These are phyloP conservation scores for Periglandula ipomoeae DNA, from an alignment of 2,329 filamentous ascomycete species.

Conservation along the genomic window DNA sequence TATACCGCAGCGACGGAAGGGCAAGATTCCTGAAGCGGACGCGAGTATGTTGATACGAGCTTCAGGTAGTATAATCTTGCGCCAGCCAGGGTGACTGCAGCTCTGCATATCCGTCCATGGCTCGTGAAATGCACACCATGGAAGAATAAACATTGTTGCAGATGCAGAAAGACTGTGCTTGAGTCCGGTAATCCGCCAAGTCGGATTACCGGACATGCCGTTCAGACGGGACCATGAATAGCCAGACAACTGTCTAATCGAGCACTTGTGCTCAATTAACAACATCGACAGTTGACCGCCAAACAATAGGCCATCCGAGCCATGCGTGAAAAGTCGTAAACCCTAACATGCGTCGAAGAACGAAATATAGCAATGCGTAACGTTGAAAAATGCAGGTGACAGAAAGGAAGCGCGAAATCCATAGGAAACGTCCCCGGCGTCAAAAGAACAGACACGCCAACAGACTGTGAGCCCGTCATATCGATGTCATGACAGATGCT, in stretches of 20 bases:
- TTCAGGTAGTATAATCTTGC: constrained; percentile 4
- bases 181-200: constrained; percentile 10
- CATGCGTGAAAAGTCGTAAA: constrained; percentile 26
- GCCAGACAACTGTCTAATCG: constrained; percentile 9
- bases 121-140: not conserved
- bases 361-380: constrained; percentile 31
- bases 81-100: not conserved
- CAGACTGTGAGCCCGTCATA: constrained; percentile 1
- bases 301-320: constrained; percentile 26
- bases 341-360: constrained; percentile 30
- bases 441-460: constrained; percentile 1
- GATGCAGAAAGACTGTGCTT: not conserved
- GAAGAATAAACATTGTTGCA: not conserved
- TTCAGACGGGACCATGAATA: constrained; percentile 22
- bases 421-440: not conserved
- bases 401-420: constrained; percentile 10
- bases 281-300: constrained; percentile 10
- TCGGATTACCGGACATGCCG: constrained; percentile 30
- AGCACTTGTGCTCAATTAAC: no score
- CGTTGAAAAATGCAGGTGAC: constrained; percentile 16
- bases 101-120: not conserved
- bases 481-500: not conserved
- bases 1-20: constrained; percentile 28
- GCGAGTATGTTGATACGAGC: not conserved
- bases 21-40: constrained; percentile 2